Conservation (phyloP, 306 rosid species). For the Benincasa hispida region DNA sequence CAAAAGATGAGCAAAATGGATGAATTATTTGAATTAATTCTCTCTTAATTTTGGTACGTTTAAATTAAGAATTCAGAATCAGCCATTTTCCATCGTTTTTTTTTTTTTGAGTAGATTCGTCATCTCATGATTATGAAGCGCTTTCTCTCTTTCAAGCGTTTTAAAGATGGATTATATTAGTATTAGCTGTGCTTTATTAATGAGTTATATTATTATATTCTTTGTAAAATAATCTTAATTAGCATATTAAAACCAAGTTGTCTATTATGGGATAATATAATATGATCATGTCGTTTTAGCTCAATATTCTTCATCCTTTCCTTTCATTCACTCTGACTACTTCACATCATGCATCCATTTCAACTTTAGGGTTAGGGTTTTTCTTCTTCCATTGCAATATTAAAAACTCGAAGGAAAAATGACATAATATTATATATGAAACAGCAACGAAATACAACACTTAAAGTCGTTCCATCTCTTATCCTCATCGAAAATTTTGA, state of each 20-base stretch:
- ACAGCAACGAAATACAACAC: too few species aligned
- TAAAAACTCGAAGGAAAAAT: neutral
- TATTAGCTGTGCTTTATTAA: neutral
- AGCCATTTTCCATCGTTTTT: neutral
- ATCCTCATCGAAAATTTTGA: too few species aligned
- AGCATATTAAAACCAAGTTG: neutral
- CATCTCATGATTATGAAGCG: neutral
- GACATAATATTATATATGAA: neutral
- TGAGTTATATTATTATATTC: neutral
- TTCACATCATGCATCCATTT: neutral
- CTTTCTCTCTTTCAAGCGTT: neutral
- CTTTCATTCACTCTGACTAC: neutral
- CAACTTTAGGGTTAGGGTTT: slow-evolving; percentile 3
- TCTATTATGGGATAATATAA: neutral
- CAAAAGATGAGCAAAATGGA: slow-evolving; percentile 11
- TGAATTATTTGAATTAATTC: neutral
- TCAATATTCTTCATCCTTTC: neutral
- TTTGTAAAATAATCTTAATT: neutral
- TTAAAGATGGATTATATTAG: neutral
- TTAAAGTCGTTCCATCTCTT: too few species aligned
- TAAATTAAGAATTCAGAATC: neutral
- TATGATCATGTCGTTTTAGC: neutral
- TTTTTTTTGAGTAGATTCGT: neutral
- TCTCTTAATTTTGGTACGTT: neutral
- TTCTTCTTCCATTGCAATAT: neutral